Percentiles rank a stretch among this genome's conserved stretches.
Evolutionary conservation across 2,329 filamentous ascomycete species (phyloP).

Genomic region (Exophiala aquamarina): DNA sequence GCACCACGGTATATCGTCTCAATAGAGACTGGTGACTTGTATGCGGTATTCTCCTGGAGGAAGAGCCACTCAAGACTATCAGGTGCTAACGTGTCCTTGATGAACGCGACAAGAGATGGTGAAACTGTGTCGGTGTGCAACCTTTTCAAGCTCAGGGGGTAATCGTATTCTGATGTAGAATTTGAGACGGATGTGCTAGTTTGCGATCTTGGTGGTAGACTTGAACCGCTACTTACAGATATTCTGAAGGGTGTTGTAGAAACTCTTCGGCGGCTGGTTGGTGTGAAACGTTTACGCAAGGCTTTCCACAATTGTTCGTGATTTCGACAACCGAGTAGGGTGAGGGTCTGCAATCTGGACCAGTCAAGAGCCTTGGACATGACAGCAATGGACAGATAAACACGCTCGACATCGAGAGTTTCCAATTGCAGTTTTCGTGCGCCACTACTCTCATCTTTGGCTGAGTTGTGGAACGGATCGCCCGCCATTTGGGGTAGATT

Average conservation of each 20-base stretch:
- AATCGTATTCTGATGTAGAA: conserved; percentile 43
- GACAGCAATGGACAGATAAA: conserved; percentile 71
- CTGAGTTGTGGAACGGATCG: conserved; percentile 15
- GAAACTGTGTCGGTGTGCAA: conserved; percentile 75
- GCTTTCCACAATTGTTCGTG: conserved; percentile 75
- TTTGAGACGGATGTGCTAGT: conserved; percentile 30
- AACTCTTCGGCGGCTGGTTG: conserved; percentile 34
- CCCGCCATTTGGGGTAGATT: conserved; percentile 1
- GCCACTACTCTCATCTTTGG: conserved; percentile 30
- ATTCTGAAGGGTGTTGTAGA: conserved; percentile 61
- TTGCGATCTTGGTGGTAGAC: conserved; percentile 54
- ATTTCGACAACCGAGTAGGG: conserved; percentile 70
- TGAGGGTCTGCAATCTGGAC: conserved; percentile 68
- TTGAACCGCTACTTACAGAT: conserved; percentile 69
- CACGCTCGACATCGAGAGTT: conserved; percentile 71
- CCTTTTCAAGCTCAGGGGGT: conserved; percentile 67
- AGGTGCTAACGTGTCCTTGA: conserved; percentile 74
- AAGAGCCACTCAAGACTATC: conserved; percentile 79
- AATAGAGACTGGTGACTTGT: conserved; percentile 62
- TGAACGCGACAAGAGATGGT: conserved; percentile 66
- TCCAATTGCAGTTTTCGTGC: conserved; percentile 66
- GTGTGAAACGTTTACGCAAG: conserved; percentile 62
- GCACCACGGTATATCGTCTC: conserved; percentile 70
- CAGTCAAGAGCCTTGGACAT: conserved; percentile 72
- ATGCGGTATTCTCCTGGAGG: conserved; percentile 64